phyloP scores from a whole-genome alignment of 345 rosid species.

The Populus davidiana region DNA sequence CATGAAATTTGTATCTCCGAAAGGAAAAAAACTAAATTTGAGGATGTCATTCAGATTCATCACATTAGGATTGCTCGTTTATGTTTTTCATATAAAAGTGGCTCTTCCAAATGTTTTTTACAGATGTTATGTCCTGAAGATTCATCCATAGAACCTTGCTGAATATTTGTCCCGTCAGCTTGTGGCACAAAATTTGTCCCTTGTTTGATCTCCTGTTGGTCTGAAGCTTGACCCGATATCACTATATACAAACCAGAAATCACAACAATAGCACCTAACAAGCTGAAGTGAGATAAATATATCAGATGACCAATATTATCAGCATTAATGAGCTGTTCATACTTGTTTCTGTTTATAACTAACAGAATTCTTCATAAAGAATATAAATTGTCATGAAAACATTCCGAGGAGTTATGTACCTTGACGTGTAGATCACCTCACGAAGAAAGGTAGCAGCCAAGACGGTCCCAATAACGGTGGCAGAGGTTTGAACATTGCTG shows the following conservation, averaged over 20 bases:
- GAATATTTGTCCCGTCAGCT: background rate
- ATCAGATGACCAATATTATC: background rate
- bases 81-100: background rate
- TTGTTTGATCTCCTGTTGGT: background rate
- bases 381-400: no score
- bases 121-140: background rate
- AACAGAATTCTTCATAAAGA: background rate
- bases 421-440: constrained; percentile 13
- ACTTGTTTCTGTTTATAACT: background rate
- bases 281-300: constrained; percentile 24
- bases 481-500: constrained; percentile 22
- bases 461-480: constrained; percentile 23
- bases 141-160: background rate
- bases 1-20: background rate
- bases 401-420: background rate
- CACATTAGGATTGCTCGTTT: no score
- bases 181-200: background rate
- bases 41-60: background rate
- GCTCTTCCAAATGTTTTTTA: background rate
- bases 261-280: constrained; percentile 39
- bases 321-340: background rate
- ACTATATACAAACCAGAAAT: constrained; percentile 25
- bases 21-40: no score
- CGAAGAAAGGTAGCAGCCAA: constrained; percentile 22
- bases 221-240: constrained; percentile 66